These are phyloP conservation scores for Sporothrix protearum DNA, from an alignment of 2,329 filamentous ascomycete genomes.

Conservation along the genomic window DNA sequence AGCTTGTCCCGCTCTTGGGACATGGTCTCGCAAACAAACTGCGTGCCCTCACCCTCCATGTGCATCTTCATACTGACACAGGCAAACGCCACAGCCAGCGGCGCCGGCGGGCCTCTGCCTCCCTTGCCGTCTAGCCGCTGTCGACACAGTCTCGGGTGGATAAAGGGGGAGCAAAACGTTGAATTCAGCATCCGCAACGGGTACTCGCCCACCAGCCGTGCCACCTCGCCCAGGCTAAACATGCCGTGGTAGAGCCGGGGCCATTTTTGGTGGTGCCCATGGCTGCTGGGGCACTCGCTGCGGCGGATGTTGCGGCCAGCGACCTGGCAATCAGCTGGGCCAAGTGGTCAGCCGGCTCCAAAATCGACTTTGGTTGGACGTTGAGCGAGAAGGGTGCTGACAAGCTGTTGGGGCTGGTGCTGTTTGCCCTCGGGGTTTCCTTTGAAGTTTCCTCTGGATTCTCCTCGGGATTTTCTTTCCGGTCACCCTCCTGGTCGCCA, in stretches of 20 bases:
- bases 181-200: constrained; percentile 1
- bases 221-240: constrained; percentile 8
- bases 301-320: background rate
- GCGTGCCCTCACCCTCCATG: background rate
- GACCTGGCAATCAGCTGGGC: constrained; percentile 6
- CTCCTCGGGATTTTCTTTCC: background rate
- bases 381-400: background rate
- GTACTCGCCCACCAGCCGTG: constrained; percentile 6
- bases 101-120: background rate
- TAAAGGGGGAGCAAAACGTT: constrained; percentile 1
- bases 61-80: constrained; percentile 14
- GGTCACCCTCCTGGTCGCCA: background rate
- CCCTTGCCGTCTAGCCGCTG: background rate
- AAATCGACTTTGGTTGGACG: constrained; percentile 5
- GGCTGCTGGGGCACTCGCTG: background rate
- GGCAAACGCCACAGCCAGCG: constrained; percentile 4
- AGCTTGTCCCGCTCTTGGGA: constrained; percentile 5
- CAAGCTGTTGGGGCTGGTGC: background rate
- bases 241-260: constrained; percentile 1
- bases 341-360: background rate
- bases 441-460: too few species aligned
- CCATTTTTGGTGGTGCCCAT: background rate
- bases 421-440: background rate
- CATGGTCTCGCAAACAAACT: constrained; percentile 14
- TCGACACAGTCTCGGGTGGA: constrained; percentile 3